Evolutionary conservation across 2,329 filamentous ascomycete genomes (phyloP), one percentile per base, ranked within the genome.

Genomic region (Hymenoscyphus infarciens): DNA sequence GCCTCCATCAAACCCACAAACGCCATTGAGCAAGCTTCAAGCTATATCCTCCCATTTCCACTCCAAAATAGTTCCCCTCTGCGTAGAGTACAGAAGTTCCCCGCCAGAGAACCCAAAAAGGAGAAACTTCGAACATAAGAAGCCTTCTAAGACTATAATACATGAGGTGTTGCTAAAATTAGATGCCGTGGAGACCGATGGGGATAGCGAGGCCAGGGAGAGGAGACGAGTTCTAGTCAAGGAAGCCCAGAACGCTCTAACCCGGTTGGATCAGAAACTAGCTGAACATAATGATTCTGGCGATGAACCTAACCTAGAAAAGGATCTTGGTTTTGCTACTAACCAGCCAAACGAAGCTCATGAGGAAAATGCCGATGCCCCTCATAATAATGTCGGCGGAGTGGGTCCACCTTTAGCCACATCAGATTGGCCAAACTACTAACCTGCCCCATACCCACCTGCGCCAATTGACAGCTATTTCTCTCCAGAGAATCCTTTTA

Each of bases 131-230:
- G 89, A 93, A 72, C 88, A 94, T 73, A 87, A 88, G 73, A 87
- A 84, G 73, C 75, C 95, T n/a, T 87, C 85, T 3, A 91, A 95
- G 78, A 90, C 87, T 3, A 83, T 92, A 42, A 80, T 95, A 80
- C 85, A 88, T 65, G 88, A 92, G 69, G 85, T 92, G 1, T 72
- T 94, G 42, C 77, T 95, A 67, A 94, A 93, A 77, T 75, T 92
- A 42, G 91, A 95, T 73, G 87, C 83, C 25, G 85, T 94, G 2
- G 89, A 94, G 68, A 87, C 87, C 0, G 87, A 88, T 56, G 89
- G 89, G 4, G 85, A 90, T 67, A 74, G 78, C 10, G 85, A 87
- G 15, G 85, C 89, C 29, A 81, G 90, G 66, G 76, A 81, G 13
- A 83, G 79, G 73, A 79, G 91, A 71, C 93, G 90, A 77, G 88